These are phyloP conservation scores for Mrakia hoshinonis DNA, from an alignment of 768 basidiomycete species.

Conservation along the genomic window DNA sequence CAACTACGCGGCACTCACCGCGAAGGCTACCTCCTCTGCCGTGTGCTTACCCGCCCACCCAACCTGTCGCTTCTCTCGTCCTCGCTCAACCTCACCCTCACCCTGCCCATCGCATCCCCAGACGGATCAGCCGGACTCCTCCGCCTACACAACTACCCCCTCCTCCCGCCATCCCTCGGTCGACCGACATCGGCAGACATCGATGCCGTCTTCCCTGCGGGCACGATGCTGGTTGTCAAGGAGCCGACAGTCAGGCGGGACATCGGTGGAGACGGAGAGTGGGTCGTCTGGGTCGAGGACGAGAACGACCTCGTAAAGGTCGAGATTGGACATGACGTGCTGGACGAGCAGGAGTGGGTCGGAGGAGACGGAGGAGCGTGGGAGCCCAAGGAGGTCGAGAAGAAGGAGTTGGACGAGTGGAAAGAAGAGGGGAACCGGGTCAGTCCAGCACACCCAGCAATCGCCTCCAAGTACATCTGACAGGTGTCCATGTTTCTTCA, in stretches of 20 bases:
- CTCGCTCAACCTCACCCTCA: conserved; percentile 21
- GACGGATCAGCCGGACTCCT: conserved; percentile 11
- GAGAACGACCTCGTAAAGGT: conserved; percentile 3
- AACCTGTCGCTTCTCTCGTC: conserved; percentile 7
- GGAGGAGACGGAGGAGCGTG: neutral
- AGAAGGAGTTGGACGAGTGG: conserved; percentile 13
- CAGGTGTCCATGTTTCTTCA: no score
- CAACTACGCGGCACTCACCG: neutral
- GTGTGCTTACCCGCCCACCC: conserved; percentile 3
- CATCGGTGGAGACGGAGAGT: neutral
- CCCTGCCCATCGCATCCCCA: conserved; percentile 17
- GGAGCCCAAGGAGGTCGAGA: neutral
- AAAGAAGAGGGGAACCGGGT: conserved; percentile 21
- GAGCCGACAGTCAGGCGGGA: conserved; percentile 11
- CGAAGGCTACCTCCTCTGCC: conserved; percentile 2
- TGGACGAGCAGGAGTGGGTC: conserved; percentile 13
- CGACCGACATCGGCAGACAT: conserved; percentile 13
- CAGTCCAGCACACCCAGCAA: neutral
- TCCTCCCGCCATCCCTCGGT: conserved; percentile 20
- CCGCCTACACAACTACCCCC: conserved; percentile 20
- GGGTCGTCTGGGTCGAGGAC: conserved; percentile 15
- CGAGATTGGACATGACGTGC: neutral
- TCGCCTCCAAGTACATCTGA: neutral
- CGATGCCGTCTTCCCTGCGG: conserved; percentile 11
- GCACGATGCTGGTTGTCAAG: conserved; percentile 10